Base-by-base conservation (phyloP, 345 rosid genomes). In the Camelina sativa region DNA sequence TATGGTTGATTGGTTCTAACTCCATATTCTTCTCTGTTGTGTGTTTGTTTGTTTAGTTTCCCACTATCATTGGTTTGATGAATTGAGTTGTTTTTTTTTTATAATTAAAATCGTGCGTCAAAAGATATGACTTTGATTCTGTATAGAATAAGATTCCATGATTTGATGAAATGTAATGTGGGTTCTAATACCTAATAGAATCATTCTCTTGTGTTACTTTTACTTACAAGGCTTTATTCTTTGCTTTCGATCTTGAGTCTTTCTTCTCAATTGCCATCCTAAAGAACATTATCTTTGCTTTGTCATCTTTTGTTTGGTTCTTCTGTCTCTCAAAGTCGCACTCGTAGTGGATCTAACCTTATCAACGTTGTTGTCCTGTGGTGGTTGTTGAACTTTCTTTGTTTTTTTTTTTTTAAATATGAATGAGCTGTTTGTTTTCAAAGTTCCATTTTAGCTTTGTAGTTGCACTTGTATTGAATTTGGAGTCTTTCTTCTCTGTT, bases 111-210 rank as follows among this genome's bases (percentile, higher is more conserved):
- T 75, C 46, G 43, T 65, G 66, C 65, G 65, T 61, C 66, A 13
- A 16, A 19, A 63, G 28, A 44, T 11, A 40, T 20, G 48, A 60
- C 57, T 71, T 65, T 57, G 22, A 4, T 50, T 71, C 11, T 71
- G 72, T 60, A 57, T 11, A 52, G 80, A 72, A 71, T 77, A 44
- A 51, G 76, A 71, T 77, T 77, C 81, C 67, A 32, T 38, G 56
- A 46, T 62, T 62, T 57, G 30, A 28, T 28, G 30, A 28, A 0
- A 56, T 71, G 37, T 28, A 77, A 71, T 50, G 76, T 65, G 30
- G 56, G 17, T 66, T 74, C 51, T 66, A 17, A 43, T 60, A 52
- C 40, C 46, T 58, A 43, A 12, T 13, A 43, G n/a, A 43, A 43
- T 43, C 48, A 43, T 64, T 70, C 80, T 55, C 34, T 51, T 67